Percentiles rank a stretch among this genome's conserved stretches.
phyloP scores from a whole-genome alignment of 495 filamentous ascomycete genomes.

The Aspergillus taichungensis region DNA sequence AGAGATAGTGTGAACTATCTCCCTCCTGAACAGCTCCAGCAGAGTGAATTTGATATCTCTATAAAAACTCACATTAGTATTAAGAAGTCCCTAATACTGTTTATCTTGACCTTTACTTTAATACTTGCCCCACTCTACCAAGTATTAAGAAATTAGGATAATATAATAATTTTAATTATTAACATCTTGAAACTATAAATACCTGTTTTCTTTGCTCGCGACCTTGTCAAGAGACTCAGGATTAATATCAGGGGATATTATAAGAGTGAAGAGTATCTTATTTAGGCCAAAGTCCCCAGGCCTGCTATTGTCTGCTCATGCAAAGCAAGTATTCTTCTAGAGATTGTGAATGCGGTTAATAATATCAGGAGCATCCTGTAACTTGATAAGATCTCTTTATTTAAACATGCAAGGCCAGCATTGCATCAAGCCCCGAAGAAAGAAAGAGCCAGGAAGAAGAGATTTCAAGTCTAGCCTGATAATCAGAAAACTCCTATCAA shows the following conservation, averaged over 20 bases:
- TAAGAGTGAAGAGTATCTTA: conserved; percentile 22
- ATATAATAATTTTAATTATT: conserved; percentile 21
- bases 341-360: conserved; percentile 4
- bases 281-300: conserved; percentile 19
- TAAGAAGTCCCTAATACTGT: conserved; percentile 11
- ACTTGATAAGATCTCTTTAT: conserved; percentile 6
- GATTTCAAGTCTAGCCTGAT: conserved; percentile 6
- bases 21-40: conserved; percentile 9
- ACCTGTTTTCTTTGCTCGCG: conserved; percentile 16
- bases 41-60: conserved; percentile 10
- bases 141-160: conserved; percentile 14
- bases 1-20: conserved; percentile 1
- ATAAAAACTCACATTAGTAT: conserved; percentile 20
- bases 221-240: conserved; percentile 10
- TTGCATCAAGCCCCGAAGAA: conserved; percentile 4
- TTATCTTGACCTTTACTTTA: conserved; percentile 22
- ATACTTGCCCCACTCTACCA: conserved; percentile 27
- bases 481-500: conserved; percentile 11
- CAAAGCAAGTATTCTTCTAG: conserved; percentile 11
- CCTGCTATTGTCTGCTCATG: conserved; percentile 22
- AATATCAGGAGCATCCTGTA: conserved; percentile 21
- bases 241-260: conserved; percentile 15
- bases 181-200: conserved; percentile 18
- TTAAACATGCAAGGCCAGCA: not conserved
- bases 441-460: not conserved